A percentile compares a stretch with the other conserved stretches of the same genome.
phyloP scores from a whole-genome alignment of 1,139 yeast species.

The Arxiozyma telluris region DNA sequence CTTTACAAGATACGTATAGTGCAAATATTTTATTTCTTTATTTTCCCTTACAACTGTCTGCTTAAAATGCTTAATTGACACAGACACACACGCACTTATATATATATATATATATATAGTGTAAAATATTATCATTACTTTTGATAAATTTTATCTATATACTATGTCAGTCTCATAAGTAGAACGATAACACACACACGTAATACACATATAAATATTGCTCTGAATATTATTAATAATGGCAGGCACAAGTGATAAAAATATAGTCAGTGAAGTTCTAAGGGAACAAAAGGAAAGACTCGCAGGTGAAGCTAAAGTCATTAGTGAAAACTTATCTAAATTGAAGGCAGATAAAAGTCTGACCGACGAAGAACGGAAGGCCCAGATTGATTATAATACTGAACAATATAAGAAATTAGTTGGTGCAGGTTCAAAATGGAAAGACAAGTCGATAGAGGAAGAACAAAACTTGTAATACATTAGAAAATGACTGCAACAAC shows the following conservation, averaged over 20 bases:
- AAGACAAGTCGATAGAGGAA: conserved; percentile 1
- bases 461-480: not conserved
- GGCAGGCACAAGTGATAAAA: conserved; percentile 1
- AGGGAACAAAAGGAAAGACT: conserved; percentile 18
- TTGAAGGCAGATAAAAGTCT: conserved; percentile 10
- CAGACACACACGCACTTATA: no score
- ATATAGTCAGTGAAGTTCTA: conserved; percentile 13
- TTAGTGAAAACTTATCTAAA: conserved; percentile 14
- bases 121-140: no score
- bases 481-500: no score
- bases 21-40: no score
- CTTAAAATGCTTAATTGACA: no score
- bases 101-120: no score
- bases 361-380: conserved; percentile 7
- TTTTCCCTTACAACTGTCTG: no score
- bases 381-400: conserved; percentile 7
- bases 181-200: not conserved
- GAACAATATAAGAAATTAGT: conserved; percentile 10
- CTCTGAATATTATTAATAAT: not conserved
- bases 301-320: conserved; percentile 15
- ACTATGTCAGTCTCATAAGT: no score
- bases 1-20: no score
- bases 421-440: conserved; percentile 12
- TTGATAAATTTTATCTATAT: no score
- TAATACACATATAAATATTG: not conserved